Base-by-base conservation (phyloP, 2,329 filamentous ascomycete species). In the Pyrenochaeta sp. region DNA sequence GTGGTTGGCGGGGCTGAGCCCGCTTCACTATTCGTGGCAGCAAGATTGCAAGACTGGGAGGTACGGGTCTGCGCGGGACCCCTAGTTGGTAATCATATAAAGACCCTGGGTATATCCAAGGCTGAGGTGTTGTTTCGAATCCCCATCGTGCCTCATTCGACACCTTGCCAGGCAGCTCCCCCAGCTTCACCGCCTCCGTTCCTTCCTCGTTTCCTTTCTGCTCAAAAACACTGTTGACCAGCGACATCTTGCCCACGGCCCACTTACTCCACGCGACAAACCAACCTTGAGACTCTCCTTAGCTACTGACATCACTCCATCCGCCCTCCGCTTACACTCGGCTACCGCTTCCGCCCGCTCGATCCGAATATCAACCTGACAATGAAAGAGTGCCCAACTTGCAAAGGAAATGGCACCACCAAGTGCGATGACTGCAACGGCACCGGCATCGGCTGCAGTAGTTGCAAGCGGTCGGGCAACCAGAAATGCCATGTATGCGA, bases 391-490 rank as follows among this genome's bases (percentile, higher is more conserved):
- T 76, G 73, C 54, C 71, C 72, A 39, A 72, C 64, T 34, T 76
- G 73, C 58, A 72, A 60, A 44, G 73, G 73, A 52, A 71, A 74
- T 48, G 73, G 73, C 27, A 69, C 66, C 8, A 62, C 65, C 50
- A 76, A 73, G 54, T 76, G 73, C 64, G 72, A 75, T 44, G 60
- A 54, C n/a, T 76, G 73, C 63, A 69, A 70, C 50, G 73, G 73
- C 52, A 64, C 48, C 13, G 69, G 73, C 52, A 64, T 45, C 13
- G 69, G 68, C 54, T 73, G 72, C 53, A 47, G 46, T 24, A 55
- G 64, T 24, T 76, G 73, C 68, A 75, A 75, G 54, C 56, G 67
- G 39, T 56, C 64, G 3, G 73, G 71, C 49, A 65, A 54, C 25
- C 54, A 65, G 39, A 73, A 68, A 42, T 76, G 73, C 58, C 62